These are phyloP conservation scores for Meredithiella fracta DNA, from an alignment of 2,329 filamentous ascomycete genomes.

Conservation along the genomic window DNA sequence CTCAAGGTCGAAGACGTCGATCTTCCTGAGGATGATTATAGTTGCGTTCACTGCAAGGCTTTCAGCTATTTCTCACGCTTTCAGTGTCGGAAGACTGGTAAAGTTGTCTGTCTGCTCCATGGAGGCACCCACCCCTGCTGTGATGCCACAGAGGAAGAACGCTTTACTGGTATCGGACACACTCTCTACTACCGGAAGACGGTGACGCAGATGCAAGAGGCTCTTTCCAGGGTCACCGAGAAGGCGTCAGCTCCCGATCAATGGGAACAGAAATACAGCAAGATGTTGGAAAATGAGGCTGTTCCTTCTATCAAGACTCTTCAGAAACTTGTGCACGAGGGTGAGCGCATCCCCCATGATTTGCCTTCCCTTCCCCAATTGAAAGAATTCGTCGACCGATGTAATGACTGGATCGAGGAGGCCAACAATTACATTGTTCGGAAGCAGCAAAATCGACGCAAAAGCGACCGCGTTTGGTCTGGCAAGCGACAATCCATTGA, in stretches of 20 bases:
- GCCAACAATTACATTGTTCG: conserved; percentile 90
- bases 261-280: conserved; percentile 84
- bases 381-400: conserved; percentile 81
- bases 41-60: conserved; percentile 80
- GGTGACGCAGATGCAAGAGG: conserved; percentile 48
- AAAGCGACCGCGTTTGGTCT: conserved; percentile 77
- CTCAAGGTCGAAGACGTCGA: conserved; percentile 55
- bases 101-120: conserved; percentile 67
- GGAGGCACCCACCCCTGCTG: conserved; percentile 72
- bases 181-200: conserved; percentile 61
- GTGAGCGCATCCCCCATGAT: conserved; percentile 87
- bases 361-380: conserved; percentile 68
- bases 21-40: conserved; percentile 79
- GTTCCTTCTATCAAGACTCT: conserved; percentile 75
- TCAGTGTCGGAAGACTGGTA: conserved; percentile 65
- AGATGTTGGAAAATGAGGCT: conserved; percentile 65
- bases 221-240: conserved; percentile 64
- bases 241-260: conserved; percentile 71
- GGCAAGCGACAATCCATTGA: conserved; percentile 51
- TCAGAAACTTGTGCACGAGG: conserved; percentile 71
- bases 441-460: conserved; percentile 92
- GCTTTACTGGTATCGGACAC: conserved; percentile 55
- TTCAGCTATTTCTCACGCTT: conserved; percentile 86
- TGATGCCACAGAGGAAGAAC: conserved; percentile 45
- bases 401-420: conserved; percentile 96